phyloP scores from a whole-genome alignment of 345 rosid species.

The Arabidopsis thaliana region DNA sequence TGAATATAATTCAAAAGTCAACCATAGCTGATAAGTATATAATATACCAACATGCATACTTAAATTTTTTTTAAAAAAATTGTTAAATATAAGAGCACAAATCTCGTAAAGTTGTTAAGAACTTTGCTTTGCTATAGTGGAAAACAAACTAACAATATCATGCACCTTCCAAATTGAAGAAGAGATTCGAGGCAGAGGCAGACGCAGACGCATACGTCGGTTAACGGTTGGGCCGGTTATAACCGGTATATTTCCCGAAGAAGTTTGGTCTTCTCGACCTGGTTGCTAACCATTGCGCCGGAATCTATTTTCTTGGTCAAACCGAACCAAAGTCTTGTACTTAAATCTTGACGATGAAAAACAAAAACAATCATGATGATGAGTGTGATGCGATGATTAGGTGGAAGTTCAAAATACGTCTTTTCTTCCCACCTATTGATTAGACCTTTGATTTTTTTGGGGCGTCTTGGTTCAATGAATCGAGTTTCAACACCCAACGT shows the following conservation, averaged over 20 bases:
- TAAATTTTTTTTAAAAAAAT: too few species aligned
- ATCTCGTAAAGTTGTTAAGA: background rate
- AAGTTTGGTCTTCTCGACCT: background rate
- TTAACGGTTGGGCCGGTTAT: background rate
- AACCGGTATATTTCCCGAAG: background rate
- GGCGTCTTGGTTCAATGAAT: slow-evolving; percentile 12
- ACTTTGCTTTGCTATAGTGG: background rate
- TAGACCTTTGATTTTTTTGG: background rate
- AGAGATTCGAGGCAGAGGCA: background rate
- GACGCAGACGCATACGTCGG: background rate
- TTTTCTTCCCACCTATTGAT: background rate
- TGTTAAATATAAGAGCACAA: background rate
- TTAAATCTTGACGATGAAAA: too few species aligned
- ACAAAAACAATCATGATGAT: background rate
- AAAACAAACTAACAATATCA: background rate
- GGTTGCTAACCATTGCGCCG: background rate
- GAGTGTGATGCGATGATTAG: background rate
- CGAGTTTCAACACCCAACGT: too few species aligned
- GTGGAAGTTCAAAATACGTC: background rate
- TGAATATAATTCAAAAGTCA: slow-evolving; percentile 21
- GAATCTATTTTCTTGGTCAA: slow-evolving; percentile 16
- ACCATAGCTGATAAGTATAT: slow-evolving; percentile 1
- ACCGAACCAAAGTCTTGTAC: background rate
- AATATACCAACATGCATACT: background rate
- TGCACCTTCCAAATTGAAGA: background rate